Base-by-base conservation (phyloP, 352 stramenopile genomes). In the Lagenidium sp. region DNA sequence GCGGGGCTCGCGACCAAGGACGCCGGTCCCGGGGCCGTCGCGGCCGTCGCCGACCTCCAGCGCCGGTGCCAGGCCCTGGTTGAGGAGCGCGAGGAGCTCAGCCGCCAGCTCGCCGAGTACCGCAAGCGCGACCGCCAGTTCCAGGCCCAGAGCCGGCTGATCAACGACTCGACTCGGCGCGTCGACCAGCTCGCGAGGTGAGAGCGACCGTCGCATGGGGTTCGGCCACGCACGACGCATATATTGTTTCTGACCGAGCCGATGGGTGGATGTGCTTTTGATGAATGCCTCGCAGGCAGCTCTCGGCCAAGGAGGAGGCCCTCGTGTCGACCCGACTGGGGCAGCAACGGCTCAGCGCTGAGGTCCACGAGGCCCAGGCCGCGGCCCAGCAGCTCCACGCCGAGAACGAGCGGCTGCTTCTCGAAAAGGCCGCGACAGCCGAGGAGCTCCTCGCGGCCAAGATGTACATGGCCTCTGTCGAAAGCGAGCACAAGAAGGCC, bases 401-500 rank as follows among this genome's bases (percentile, higher is more conserved):
- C 29, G 75, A 83, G 44, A 88, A 84, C 49, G 69, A 76, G 36
- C 68, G 73, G 30, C 36, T 85, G n/a, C 32, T 82, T 16, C 34
- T 71, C 3, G 72, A 88, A 42, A 88, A 88, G 36, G 70, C 63
- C 3, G 65, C 51, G 0, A 72, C 66, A 3, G 72, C 62, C 6
- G 72, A 85, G 50, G 72, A 85, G 43, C 58, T 88, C 16, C 52
- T 84, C 19, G 65, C 69, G 7, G 65, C 67, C 6, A 82, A 72
- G 45, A 82, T 85, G 66, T 82, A 83, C 53, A 39, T 89, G 20
- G 76, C 67, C 3, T 85, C 73, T 1, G 39, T 85, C 13, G 71
- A 86, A 42, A 83, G 63, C 61, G 76, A 85, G 36, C 71, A 85
- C 41, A 77, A 78, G 50, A 84, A 85, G 43, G 69, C 72, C 13